These are phyloP conservation scores for Coccomyxa sp. DNA, from an alignment of 139 green algal genomes.

Conservation along the genomic window DNA sequence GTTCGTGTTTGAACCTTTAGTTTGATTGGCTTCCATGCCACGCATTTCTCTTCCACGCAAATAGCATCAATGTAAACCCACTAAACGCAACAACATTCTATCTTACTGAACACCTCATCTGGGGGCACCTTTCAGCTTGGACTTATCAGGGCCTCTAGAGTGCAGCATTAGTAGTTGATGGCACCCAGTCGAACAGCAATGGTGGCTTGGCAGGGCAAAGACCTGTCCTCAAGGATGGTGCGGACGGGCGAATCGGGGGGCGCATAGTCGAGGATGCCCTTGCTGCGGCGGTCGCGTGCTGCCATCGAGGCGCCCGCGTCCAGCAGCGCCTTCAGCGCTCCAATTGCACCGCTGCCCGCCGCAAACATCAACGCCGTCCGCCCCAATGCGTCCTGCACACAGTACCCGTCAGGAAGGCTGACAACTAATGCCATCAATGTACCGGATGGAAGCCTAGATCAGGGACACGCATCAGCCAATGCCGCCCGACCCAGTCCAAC, in stretches of 20 bases:
- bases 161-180: background rate
- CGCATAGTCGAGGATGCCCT: slow-evolving; percentile 64
- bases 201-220: slow-evolving; percentile 1
- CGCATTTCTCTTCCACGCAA: no score
- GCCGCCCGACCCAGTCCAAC: no score
- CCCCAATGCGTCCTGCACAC: slow-evolving; percentile 57
- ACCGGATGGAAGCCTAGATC: background rate
- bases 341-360: slow-evolving; percentile 49
- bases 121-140: background rate
- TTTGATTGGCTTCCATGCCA: background rate
- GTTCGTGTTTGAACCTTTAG: background rate
- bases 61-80: background rate
- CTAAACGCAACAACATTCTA: background rate
- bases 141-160: background rate
- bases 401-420: background rate
- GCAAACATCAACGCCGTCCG: slow-evolving; percentile 81
- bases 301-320: slow-evolving; percentile 27
- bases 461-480: background rate
- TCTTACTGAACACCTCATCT: background rate
- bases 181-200: background rate
- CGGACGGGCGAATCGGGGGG: slow-evolving; percentile 30
- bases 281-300: slow-evolving; percentile 21
- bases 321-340: slow-evolving; percentile 32
- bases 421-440: background rate
- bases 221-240: slow-evolving; percentile 32